Evolutionary conservation across 169 alveolate genomes (phyloP).

Genomic region (Amoebophrya sp.): DNA sequence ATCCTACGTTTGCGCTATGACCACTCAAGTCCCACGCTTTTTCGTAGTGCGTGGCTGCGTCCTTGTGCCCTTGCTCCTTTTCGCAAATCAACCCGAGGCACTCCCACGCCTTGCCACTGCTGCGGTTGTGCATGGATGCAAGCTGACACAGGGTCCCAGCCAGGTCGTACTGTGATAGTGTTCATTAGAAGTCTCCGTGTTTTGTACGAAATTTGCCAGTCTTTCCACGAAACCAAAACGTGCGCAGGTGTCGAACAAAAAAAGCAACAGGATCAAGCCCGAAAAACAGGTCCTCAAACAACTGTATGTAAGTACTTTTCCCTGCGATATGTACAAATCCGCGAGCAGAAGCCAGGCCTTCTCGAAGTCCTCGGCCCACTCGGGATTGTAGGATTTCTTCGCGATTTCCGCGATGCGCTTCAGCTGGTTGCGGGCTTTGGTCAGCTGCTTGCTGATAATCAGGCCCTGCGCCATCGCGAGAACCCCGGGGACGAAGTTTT

Average conservation of each 20-base stretch:
- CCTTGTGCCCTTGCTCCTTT: slow-evolving; percentile 62
- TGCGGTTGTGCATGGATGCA: slow-evolving; percentile 53
- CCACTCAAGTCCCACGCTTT: slow-evolving; percentile 64
- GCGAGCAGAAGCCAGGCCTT: slow-evolving; percentile 74
- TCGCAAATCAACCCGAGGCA: slow-evolving; percentile 70
- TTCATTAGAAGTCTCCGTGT: no score
- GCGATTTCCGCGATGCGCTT: slow-evolving; percentile 35
- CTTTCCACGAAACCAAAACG: not conserved
- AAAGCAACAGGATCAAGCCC: no score
- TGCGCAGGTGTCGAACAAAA: no score
- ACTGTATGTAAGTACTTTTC: slow-evolving; percentile 59
- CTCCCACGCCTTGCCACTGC: slow-evolving; percentile 72
- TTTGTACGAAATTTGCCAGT: not conserved
- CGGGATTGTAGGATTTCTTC: slow-evolving; percentile 52
- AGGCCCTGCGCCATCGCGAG: slow-evolving; percentile 62
- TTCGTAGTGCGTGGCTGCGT: slow-evolving; percentile 67
- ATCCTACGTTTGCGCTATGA: slow-evolving; percentile 58
- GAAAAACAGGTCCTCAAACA: slow-evolving; percentile 31
- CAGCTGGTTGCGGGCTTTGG: slow-evolving; percentile 37
- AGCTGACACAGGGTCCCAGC: slow-evolving; percentile 27
- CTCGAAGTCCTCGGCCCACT: slow-evolving; percentile 72
- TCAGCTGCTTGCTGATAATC: slow-evolving; percentile 47
- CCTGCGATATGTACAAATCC: slow-evolving; percentile 56
- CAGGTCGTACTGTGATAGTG: slow-evolving; percentile 23
- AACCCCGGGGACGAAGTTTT: slow-evolving; percentile 67